Evolutionary conservation across 2,329 filamentous ascomycete species (phyloP).

Genomic region (Paecilomyces sp.): DNA sequence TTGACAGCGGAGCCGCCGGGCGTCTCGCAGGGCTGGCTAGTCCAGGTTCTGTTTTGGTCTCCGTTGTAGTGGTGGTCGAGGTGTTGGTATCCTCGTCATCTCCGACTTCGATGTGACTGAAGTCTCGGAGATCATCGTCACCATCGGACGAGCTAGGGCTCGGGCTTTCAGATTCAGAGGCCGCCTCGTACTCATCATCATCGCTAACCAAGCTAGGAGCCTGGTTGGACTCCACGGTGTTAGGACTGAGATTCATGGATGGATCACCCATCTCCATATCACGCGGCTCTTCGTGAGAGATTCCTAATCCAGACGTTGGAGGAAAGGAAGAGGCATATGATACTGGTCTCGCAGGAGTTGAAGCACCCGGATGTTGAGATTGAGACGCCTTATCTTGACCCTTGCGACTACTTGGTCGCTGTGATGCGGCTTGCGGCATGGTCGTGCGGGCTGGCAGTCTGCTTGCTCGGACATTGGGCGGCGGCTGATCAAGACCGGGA

Average conservation of each 20-base stretch:
- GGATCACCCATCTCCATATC: slow-evolving; percentile 43
- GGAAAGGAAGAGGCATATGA: slow-evolving; percentile 21
- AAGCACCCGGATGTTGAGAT: slow-evolving; percentile 35
- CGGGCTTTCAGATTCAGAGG: slow-evolving; percentile 60
- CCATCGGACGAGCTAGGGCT: slow-evolving; percentile 38
- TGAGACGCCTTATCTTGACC: slow-evolving; percentile 36
- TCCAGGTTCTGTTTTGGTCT: slow-evolving; percentile 25
- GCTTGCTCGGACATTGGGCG: slow-evolving; percentile 19
- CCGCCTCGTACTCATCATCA: slow-evolving; percentile 60
- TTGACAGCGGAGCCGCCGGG: slow-evolving; percentile 18
- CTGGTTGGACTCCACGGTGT: slow-evolving; percentile 64
- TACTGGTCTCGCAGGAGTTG: slow-evolving; percentile 24
- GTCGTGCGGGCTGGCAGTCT: slow-evolving; percentile 51
- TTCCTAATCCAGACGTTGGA: slow-evolving; percentile 40
- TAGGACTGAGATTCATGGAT: slow-evolving; percentile 57
- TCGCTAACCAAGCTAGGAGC: slow-evolving; percentile 74
- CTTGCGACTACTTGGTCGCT: slow-evolving; percentile 54
- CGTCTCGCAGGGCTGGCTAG: slow-evolving; percentile 20
- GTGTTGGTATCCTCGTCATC: slow-evolving; percentile 36
- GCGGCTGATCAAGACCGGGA: slow-evolving; percentile 11
- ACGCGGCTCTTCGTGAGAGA: slow-evolving; percentile 9
- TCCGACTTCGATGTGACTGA: slow-evolving; percentile 39
- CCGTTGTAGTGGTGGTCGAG: slow-evolving; percentile 23
- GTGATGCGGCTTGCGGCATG: slow-evolving; percentile 44
- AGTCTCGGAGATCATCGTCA: slow-evolving; percentile 48